These are phyloP conservation scores for Claviceps fusiformis DNA, from an alignment of 2,329 filamentous ascomycete genomes.

Conservation along the genomic window DNA sequence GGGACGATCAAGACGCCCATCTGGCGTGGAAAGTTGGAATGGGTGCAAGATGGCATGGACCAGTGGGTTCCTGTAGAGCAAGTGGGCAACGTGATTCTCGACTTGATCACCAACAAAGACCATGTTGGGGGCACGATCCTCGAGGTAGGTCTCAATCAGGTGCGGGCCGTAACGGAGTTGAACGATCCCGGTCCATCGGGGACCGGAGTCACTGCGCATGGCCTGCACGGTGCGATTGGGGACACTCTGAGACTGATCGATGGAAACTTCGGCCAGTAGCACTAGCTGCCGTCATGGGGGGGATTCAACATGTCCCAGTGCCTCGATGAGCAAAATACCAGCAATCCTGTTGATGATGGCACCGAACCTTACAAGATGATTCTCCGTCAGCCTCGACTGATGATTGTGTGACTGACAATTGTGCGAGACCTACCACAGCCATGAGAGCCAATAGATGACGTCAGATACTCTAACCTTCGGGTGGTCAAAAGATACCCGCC, in stretches of 20 bases:
- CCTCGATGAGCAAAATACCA: too few species aligned
- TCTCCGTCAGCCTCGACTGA: too few species aligned
- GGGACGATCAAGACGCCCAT: slow-evolving; percentile 23
- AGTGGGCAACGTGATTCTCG: slow-evolving; percentile 23
- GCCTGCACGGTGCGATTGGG: neutral
- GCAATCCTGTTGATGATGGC: too few species aligned
- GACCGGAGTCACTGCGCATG: neutral
- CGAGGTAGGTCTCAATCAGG: slow-evolving; percentile 5
- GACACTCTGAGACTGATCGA: neutral
- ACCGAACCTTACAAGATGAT: too few species aligned
- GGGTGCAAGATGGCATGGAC: slow-evolving; percentile 14
- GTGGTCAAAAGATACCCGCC: too few species aligned
- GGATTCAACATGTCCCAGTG: too few species aligned
- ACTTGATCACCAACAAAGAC: slow-evolving; percentile 16
- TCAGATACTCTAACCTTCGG: too few species aligned
- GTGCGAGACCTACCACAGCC: too few species aligned
- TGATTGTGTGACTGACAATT: too few species aligned
- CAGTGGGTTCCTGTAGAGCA: slow-evolving; percentile 21
- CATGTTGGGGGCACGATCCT: slow-evolving; percentile 12
- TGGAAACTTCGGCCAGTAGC: slow-evolving; percentile 3
- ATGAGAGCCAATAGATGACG: too few species aligned
- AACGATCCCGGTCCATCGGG: slow-evolving; percentile 7
- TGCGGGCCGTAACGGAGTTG: slow-evolving; percentile 2
- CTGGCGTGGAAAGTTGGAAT: slow-evolving; percentile 23
- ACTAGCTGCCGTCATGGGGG: too few species aligned